A percentile compares a stretch with the other conserved stretches of the same genome.
These are phyloP conservation scores for Aspergillus kassunensis DNA, from an alignment of 495 filamentous ascomycete species.

Conservation along the genomic window DNA sequence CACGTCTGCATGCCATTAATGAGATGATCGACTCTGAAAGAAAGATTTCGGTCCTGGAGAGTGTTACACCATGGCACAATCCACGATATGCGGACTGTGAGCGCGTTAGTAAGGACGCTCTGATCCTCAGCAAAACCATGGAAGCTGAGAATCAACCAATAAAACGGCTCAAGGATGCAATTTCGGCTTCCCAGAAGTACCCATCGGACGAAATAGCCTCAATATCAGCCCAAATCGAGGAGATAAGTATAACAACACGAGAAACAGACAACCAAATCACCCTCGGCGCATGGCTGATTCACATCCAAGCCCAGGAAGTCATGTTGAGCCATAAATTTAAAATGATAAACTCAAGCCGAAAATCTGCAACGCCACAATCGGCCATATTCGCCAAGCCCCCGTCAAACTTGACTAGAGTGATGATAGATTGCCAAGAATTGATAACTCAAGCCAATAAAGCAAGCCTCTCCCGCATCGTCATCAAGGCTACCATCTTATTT, in stretches of 20 bases:
- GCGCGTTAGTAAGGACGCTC: background rate
- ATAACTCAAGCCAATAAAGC: background rate
- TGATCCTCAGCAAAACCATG: conserved; percentile 1
- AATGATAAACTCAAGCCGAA: conserved; percentile 2
- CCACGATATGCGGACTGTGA: background rate
- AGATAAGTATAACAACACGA: conserved; percentile 1
- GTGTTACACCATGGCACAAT: background rate
- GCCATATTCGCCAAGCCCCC: background rate
- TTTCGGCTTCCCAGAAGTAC: background rate
- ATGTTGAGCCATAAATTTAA: background rate
- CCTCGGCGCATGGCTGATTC: conserved; percentile 1
- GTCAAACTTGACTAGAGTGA: background rate
- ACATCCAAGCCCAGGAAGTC: conserved; percentile 1
- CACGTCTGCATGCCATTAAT: background rate
- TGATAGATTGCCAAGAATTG: conserved; percentile 1
- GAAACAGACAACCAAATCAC: conserved; percentile 5
- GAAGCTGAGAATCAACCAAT: conserved; percentile 2
- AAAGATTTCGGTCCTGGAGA: background rate
- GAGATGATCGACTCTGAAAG: background rate
- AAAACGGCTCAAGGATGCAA: conserved; percentile 5
- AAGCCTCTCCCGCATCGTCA: conserved; percentile 2
- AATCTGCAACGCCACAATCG: background rate
- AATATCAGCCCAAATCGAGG: background rate
- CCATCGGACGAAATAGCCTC: conserved; percentile 2
- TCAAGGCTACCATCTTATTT: conserved; percentile 3